A percentile compares a stretch with the other conserved stretches of the same genome.
These are phyloP conservation scores for Sambucus nigra DNA, from an alignment of 129 eudicot genomes.

Conservation along the genomic window DNA sequence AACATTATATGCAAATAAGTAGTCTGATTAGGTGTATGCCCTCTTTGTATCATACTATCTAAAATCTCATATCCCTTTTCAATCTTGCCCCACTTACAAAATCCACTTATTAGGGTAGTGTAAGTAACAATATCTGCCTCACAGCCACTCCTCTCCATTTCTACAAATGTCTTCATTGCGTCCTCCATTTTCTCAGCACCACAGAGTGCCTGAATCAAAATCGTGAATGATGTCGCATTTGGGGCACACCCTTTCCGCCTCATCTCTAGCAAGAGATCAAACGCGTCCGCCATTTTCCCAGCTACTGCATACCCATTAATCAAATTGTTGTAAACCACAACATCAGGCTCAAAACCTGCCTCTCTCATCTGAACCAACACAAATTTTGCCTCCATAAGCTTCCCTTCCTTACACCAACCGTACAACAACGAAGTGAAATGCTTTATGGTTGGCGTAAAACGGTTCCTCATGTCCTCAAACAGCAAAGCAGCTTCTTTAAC, in stretches of 20 bases:
- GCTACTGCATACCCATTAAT: slow-evolving; percentile 59
- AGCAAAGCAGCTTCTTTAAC: slow-evolving; percentile 74
- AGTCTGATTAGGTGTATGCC: slow-evolving; percentile 48
- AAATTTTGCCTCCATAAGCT: slow-evolving; percentile 51
- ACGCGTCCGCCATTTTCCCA: slow-evolving; percentile 68
- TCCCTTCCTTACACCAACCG: slow-evolving; percentile 81
- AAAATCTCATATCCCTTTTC: slow-evolving; percentile 50
- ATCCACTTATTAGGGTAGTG: slow-evolving; percentile 57
- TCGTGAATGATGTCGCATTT: slow-evolving; percentile 54
- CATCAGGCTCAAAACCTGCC: slow-evolving; percentile 65
- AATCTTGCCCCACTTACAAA: slow-evolving; percentile 56
- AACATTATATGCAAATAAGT: slow-evolving; percentile 49
- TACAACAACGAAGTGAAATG: slow-evolving; percentile 69
- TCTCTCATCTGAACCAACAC: slow-evolving; percentile 61
- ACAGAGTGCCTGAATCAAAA: slow-evolving; percentile 63
- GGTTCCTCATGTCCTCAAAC: slow-evolving; percentile 68
- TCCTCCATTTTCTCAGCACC: slow-evolving; percentile 53
- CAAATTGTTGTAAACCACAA: slow-evolving; percentile 67
- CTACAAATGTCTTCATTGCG: slow-evolving; percentile 54
- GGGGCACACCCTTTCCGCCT: slow-evolving; percentile 63
- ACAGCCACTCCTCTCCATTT: slow-evolving; percentile 53
- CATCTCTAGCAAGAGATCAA: slow-evolving; percentile 69
- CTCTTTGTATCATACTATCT: slow-evolving; percentile 56
- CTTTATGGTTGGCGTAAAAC: slow-evolving; percentile 55
- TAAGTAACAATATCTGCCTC: slow-evolving; percentile 66